Evolutionary conservation across 1,284 basidiomycete genomes (phyloP), one percentile per base, ranked within the genome.

Genomic region (Rhodotorula sp.): DNA sequence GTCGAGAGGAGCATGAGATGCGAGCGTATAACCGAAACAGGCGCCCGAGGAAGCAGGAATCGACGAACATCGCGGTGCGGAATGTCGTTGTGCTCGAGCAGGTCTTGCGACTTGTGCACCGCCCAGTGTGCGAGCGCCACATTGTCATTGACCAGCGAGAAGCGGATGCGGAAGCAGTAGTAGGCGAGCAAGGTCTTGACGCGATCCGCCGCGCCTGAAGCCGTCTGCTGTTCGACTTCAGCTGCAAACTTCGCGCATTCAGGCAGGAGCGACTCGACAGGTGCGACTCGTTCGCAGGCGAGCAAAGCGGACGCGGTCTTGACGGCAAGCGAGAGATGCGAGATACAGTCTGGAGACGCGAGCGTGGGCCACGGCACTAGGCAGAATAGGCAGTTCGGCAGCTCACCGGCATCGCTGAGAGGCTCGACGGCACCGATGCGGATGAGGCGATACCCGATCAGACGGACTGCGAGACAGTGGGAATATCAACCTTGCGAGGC

Each of bases 261-360:
- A 9, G 19, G 16, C 23, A 68, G 44, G 4, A 68, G 55, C 7
- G 44, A 19, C 4, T 65, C 60, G 41, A 58, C 61, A 12, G 12
- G 21, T 0, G 45, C 1, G 9, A 46, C 1, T 7, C 54, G 46
- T 0, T 19, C 17, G 10, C 55, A 50, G 21, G 50, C 54, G 49
- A 63, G 56, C 13, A 63, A 50, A 1, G 70, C 63, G 25, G 17
- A 42, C 13, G 54, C 44, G 3, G 63, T 48, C 45, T 68, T 72
- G 46, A 50, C 66, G 2, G 63, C 54, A 46, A 72, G 66, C 42
- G 62, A 56, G 52, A 72, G 66, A 21, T 66, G 70, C 23, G 59
- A 41, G 19, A 62, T n/a, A 8, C 27, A 46, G 23, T 34, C 70
- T 72, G 59, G 10, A n/a, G 45, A 52, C n/a, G 14, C 4, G 12